phyloP scores from a whole-genome alignment of 163 green algal species.

The Chlamydomonas reinhardtii region DNA sequence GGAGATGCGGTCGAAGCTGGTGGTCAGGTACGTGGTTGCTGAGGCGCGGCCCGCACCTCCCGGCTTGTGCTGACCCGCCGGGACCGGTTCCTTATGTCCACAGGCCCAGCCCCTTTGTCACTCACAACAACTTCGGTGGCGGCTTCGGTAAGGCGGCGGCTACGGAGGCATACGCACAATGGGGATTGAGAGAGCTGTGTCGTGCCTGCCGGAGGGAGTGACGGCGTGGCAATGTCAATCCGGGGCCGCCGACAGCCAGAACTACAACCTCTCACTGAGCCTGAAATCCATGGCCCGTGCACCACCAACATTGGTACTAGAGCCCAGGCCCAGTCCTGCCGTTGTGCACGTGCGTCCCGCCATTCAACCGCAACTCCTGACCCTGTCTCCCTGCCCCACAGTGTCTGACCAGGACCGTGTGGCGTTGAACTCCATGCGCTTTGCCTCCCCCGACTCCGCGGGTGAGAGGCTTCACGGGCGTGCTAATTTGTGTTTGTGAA shows the following conservation, averaged over 20 bases:
- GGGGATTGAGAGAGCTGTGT: no score
- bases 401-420: conserved; percentile 87
- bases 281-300: no score
- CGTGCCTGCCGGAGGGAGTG: no score
- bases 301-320: no score
- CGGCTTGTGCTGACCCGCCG: no score
- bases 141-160: conserved; percentile 74
- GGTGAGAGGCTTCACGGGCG: conserved; percentile 44
- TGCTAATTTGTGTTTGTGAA: no score
- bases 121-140: conserved; percentile 86
- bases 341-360: neutral
- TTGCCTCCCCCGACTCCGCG: conserved; percentile 74
- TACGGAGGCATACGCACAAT: neutral
- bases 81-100: no score
- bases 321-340: no score
- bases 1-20: conserved; percentile 22
- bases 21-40: neutral
- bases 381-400: conserved; percentile 31
- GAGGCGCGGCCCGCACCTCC: no score
- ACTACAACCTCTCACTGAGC: no score
- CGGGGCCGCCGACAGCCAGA: no score
- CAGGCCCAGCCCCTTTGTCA: conserved; percentile 81
- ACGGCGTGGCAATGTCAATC: no score
- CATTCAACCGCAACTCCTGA: neutral
- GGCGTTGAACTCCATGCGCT: conserved; percentile 85